Evolutionary conservation across 1,284 basidiomycete genomes (phyloP).

Genomic region (Anthracocystis walkeri): DNA sequence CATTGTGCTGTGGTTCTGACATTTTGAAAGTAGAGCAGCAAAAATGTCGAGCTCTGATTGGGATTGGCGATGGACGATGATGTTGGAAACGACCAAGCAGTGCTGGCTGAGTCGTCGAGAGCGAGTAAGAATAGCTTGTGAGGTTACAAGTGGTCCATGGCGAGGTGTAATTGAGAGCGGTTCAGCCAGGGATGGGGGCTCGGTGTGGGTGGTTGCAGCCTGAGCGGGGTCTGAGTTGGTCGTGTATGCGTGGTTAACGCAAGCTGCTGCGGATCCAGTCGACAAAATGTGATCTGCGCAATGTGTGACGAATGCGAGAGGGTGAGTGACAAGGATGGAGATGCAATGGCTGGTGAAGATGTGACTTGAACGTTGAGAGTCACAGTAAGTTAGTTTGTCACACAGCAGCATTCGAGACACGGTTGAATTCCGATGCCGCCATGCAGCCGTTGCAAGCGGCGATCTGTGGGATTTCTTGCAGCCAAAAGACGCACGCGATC

Average conservation of each 20-base stretch:
- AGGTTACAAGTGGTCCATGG: background rate
- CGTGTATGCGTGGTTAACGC: no score
- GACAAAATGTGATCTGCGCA: no score
- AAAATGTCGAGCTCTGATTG: background rate
- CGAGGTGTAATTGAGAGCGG: background rate
- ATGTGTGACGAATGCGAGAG: no score
- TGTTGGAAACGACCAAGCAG: background rate
- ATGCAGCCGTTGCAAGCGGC: conserved; percentile 19
- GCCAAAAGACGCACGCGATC: background rate
- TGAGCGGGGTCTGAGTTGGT: no score
- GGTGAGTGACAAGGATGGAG: no score
- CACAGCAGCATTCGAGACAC: background rate
- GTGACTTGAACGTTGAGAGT: no score
- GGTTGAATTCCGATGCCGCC: conserved; percentile 20
- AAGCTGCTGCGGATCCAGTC: no score
- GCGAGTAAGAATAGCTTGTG: background rate
- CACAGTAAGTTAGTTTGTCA: background rate
- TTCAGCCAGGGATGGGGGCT: background rate
- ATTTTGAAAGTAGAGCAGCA: conserved; percentile 10
- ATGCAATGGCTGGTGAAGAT: no score
- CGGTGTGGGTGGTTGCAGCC: no score
- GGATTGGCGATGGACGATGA: background rate
- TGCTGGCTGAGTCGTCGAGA: background rate
- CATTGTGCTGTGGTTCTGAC: conserved; percentile 4
- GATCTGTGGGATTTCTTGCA: conserved; percentile 11